Conservation (phyloP, 768 basidiomycete species). For the Termitomyces sp. region DNA sequence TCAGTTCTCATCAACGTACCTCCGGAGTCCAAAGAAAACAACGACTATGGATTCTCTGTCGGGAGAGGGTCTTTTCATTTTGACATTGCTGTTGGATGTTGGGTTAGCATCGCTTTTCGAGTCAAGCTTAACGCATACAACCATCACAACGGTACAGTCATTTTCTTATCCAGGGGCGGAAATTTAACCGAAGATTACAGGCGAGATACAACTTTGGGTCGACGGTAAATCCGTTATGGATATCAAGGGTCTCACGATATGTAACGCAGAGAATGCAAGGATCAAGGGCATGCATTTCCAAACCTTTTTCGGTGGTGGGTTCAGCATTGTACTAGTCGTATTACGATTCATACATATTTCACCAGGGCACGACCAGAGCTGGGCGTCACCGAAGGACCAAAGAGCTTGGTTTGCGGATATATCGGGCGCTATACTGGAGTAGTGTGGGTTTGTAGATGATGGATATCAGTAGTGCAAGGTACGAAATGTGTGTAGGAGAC, state of each 20-base stretch:
- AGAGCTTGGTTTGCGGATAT: conserved; percentile 51
- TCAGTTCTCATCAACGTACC: conserved; percentile 40
- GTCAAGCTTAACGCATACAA: conserved; percentile 65
- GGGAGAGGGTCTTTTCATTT: conserved; percentile 62
- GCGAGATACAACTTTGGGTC: conserved; percentile 62
- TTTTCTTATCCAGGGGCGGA: not conserved
- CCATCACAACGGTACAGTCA: conserved; percentile 44
- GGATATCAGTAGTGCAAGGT: too few species aligned
- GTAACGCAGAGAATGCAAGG: conserved; percentile 33
- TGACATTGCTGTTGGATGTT: conserved; percentile 43
- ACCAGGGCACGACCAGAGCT: conserved; percentile 47
- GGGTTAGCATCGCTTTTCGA: conserved; percentile 63
- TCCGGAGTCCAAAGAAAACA: conserved; percentile 42
- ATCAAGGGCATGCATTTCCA: conserved; percentile 72
- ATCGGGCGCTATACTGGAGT: conserved; percentile 29
- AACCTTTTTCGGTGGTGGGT: conserved; percentile 73
- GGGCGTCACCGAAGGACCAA: conserved; percentile 58
- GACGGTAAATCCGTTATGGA: conserved; percentile 54
- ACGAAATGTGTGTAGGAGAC: too few species aligned
- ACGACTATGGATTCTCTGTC: conserved; percentile 61
- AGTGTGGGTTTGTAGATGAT: not conserved
- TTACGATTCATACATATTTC: not conserved
- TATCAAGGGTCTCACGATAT: conserved; percentile 43
- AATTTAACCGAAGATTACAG: conserved; percentile 22
- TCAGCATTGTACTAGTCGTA: not conserved